These are phyloP conservation scores for Miscanthus lutarioriparius DNA, from an alignment of 176 grass and related monocot genomes.

Conservation along the genomic window DNA sequence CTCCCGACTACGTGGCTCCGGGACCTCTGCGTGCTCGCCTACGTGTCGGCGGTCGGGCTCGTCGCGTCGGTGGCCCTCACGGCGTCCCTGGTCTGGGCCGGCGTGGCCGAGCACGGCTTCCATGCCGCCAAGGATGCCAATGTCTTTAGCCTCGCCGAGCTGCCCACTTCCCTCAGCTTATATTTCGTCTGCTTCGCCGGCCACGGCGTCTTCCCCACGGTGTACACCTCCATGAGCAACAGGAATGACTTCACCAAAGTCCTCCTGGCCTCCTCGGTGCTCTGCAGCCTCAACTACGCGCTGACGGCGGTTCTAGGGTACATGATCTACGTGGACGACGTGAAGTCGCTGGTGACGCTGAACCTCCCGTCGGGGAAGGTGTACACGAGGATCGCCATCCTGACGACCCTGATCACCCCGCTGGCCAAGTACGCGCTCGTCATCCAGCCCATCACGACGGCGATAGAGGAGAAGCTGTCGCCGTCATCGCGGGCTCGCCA, in stretches of 20 bases:
- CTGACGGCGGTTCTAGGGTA: slow-evolving; percentile 58
- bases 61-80: slow-evolving; percentile 53
- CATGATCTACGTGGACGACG: slow-evolving; percentile 49
- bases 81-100: slow-evolving; percentile 56
- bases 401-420: slow-evolving; percentile 61
- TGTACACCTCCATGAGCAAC: slow-evolving; percentile 55
- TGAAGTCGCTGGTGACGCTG: slow-evolving; percentile 57
- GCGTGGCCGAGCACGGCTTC: slow-evolving; percentile 47
- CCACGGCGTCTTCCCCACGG: slow-evolving; percentile 64
- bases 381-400: slow-evolving; percentile 56
- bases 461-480: slow-evolving; percentile 42
- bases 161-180: slow-evolving; percentile 55
- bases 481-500: background rate
- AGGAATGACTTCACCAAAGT: slow-evolving; percentile 52
- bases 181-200: slow-evolving; percentile 64
- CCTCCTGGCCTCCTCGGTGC: slow-evolving; percentile 39
- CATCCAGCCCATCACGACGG: slow-evolving; percentile 45
- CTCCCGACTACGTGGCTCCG: slow-evolving; percentile 59
- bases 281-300: slow-evolving; percentile 57
- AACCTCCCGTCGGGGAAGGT: slow-evolving; percentile 53
- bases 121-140: background rate
- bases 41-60: slow-evolving; percentile 56
- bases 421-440: slow-evolving; percentile 59
- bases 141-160: slow-evolving; percentile 30
- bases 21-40: slow-evolving; percentile 53